phyloP scores from a whole-genome alignment of 768 basidiomycete genomes.

The Mycena pura region DNA sequence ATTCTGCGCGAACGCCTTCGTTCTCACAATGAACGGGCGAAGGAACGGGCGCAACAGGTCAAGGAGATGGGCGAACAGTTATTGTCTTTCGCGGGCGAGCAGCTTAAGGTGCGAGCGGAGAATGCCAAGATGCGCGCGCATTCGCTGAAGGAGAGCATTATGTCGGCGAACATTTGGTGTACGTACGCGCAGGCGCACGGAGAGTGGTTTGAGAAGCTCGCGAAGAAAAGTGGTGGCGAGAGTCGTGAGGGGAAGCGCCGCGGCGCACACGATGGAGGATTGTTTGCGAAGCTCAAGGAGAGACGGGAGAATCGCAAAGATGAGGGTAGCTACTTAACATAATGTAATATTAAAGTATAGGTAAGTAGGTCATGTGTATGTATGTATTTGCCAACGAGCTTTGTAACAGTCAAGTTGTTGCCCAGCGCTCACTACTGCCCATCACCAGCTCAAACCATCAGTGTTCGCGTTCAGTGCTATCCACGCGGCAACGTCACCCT shows the following conservation, averaged over 20 bases:
- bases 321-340: conserved; percentile 9
- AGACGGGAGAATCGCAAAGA: conserved; percentile 20
- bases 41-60: conserved; percentile 59
- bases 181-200: conserved; percentile 41
- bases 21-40: conserved; percentile 59
- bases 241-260: conserved; percentile 12
- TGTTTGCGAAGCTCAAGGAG: conserved; percentile 28
- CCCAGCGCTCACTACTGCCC: too few relatives aligned
- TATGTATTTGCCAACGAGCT: too few relatives aligned
- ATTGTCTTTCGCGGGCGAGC: conserved; percentile 49
- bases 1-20: conserved; percentile 52
- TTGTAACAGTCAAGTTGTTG: too few relatives aligned
- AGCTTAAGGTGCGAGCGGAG: conserved; percentile 47
- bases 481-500: background rate
- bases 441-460: too few relatives aligned
- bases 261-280: conserved; percentile 6
- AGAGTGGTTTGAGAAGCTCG: conserved; percentile 37
- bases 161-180: conserved; percentile 38
- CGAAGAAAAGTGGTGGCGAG: conserved; percentile 13
- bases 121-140: conserved; percentile 51
- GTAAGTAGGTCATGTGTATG: conserved; percentile 26
- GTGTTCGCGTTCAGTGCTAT: too few relatives aligned
- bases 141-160: conserved; percentile 45
- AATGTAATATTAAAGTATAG: conserved; percentile 14
- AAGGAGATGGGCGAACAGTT: conserved; percentile 56